Evolutionary conservation across 352 stramenopile species (phyloP), one percentile per base, ranked within the genome.

Genomic region (Globisporangium camurandrum): DNA sequence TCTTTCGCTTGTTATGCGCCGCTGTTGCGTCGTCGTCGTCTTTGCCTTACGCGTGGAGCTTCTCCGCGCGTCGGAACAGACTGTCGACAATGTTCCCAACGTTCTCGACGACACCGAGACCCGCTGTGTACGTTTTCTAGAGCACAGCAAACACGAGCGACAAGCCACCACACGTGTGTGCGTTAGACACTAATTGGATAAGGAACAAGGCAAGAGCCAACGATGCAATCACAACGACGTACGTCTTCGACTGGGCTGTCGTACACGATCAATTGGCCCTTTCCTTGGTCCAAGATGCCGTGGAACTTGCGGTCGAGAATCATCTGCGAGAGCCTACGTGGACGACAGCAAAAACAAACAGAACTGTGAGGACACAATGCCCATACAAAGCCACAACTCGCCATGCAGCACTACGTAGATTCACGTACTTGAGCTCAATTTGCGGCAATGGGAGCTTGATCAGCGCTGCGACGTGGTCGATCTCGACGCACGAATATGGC

Each of bases 261-360:
- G 69, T 98, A 98, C 44, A 99, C 89, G 44, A 99, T 96, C n/a
- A 99, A 75, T 61, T 99, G 95, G 26, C 97, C 97, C 64, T 98
- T 97, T 48, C 97, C 97, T 69, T 99, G 97, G 82, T 99, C 96
- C 58, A 99, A 74, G 62, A 98, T 99, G 40, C 96, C 97, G 50
- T 95, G 84, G 66, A 99, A 96, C 66, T 99, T 99, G 59, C 96
- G 95, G 77, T 99, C 97, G 56, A 99, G 68, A 62, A 99, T 99
- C 97, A 99, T 99, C 74, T 99, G 96, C 49, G 90, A 98, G 23
- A 99, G 80, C 75, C 98, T 99, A 46, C 7, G 12, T 9, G n/a
- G 12, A 52, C 38, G 19, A 19, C 22, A 4, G 4, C 23, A 27
- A 20, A 4, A 42, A 19, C 28, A 40, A 11, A 24, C 36, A 4